Evolutionary conservation across 164 flowering plant genomes (phyloP).

Genomic region (Magnolia sinica): DNA sequence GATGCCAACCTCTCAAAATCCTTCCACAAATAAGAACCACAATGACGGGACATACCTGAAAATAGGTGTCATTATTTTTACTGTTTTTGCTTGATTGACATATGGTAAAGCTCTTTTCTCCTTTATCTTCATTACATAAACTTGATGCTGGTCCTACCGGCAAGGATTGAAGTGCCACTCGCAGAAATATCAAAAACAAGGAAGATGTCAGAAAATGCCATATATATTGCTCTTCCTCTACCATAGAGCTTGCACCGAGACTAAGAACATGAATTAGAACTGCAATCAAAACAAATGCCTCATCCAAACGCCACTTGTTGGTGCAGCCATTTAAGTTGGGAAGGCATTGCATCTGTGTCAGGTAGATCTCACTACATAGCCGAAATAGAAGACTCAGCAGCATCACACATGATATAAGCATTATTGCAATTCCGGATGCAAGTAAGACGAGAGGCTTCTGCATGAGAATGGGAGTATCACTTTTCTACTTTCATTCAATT

Average conservation of each 20-base stretch:
- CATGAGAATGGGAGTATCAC: conserved; percentile 22
- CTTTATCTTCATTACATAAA: conserved; percentile 16
- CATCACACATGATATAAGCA: conserved; percentile 59
- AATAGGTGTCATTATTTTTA: neutral
- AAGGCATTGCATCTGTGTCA: conserved; percentile 16
- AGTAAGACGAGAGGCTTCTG: conserved; percentile 78
- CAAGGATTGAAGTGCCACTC: conserved; percentile 38
- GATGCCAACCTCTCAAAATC: conserved; percentile 94
- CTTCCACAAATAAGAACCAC: conserved; percentile 69
- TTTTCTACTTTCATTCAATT: neutral
- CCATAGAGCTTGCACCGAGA: conserved; percentile 95
- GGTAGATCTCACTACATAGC: conserved; percentile 26
- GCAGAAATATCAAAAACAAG: conserved; percentile 57
- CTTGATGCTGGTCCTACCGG: conserved; percentile 10
- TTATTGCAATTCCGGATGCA: conserved; percentile 55
- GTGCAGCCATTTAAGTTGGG: conserved; percentile 4
- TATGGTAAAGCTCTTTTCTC: conserved; percentile 10
- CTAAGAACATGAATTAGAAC: conserved; percentile 48
- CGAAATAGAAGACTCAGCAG: conserved; percentile 22
- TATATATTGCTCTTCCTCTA: conserved; percentile 95
- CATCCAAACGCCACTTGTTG: conserved; percentile 50
- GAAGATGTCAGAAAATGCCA: conserved; percentile 83
- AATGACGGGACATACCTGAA: conserved; percentile 31
- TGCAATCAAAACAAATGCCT: conserved; percentile 38
- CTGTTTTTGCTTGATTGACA: neutral